These are phyloP conservation scores for Leccinum pallidistipes DNA, from an alignment of 1,284 basidiomycete genomes.

Conservation along the genomic window DNA sequence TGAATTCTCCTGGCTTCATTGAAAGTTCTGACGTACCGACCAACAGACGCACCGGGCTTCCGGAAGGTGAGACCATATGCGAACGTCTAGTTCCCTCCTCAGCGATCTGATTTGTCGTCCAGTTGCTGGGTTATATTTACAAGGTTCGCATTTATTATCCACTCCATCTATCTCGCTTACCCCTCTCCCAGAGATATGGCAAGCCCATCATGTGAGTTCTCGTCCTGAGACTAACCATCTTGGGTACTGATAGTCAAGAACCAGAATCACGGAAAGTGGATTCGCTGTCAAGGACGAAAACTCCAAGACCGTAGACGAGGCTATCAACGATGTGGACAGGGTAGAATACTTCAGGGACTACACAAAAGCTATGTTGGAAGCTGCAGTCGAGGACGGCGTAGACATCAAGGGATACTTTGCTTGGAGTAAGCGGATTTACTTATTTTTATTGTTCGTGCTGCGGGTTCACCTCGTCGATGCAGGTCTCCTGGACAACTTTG, in stretches of 20 bases:
- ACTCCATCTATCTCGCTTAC: background rate
- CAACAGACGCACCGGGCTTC: conserved; percentile 7
- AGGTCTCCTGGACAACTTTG: conserved; percentile 12
- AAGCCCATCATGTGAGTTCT: conserved; percentile 7
- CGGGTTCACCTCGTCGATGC: background rate
- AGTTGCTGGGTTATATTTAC: conserved; percentile 8
- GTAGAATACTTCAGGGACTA: conserved; percentile 70
- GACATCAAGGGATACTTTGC: conserved; percentile 71
- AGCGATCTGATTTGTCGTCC: background rate
- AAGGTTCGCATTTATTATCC: conserved; percentile 1
- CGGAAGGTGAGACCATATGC: conserved; percentile 6
- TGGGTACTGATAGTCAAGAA: background rate
- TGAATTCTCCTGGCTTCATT: background rate
- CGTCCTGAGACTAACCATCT: background rate
- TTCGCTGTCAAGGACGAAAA: conserved; percentile 72
- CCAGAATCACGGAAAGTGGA: conserved; percentile 70
- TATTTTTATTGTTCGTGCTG: background rate
- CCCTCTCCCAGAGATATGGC: conserved; percentile 1
- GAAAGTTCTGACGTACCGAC: background rate
- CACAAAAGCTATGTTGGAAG: conserved; percentile 56
- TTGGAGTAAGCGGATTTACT: conserved; percentile 51
- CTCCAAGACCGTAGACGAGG: conserved; percentile 50
- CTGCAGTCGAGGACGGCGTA: conserved; percentile 65
- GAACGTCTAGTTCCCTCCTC: background rate
- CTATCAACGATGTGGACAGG: conserved; percentile 63